These are phyloP conservation scores for Davidsoniella australis DNA, from an alignment of 2,329 filamentous ascomycete genomes.

Conservation along the genomic window DNA sequence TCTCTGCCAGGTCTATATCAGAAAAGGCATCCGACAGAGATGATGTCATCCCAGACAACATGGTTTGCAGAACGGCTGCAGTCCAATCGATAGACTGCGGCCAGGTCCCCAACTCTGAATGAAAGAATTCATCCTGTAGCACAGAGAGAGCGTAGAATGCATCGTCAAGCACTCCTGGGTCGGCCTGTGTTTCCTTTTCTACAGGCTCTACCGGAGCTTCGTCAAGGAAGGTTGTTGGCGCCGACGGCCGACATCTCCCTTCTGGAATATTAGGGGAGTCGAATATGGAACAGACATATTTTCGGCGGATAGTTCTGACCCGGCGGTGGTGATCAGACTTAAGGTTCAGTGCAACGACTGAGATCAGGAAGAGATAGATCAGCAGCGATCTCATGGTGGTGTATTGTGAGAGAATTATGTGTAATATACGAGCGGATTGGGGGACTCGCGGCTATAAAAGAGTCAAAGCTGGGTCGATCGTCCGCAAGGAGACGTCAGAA, in stretches of 20 bases:
- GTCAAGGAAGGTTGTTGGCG: slow-evolving; percentile 12
- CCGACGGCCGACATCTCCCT: slow-evolving; percentile 6
- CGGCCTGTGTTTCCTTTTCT: slow-evolving; percentile 7
- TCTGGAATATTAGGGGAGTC: slow-evolving; percentile 8
- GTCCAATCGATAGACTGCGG: slow-evolving; percentile 87
- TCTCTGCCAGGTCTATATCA: slow-evolving; percentile 21
- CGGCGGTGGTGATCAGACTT: neutral
- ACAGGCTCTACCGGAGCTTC: slow-evolving; percentile 1
- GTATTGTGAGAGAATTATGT: too few relatives aligned
- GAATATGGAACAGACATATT: slow-evolving; percentile 13
- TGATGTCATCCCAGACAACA: slow-evolving; percentile 54
- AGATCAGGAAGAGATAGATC: slow-evolving; percentile 9
- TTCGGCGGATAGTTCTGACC: slow-evolving; percentile 6
- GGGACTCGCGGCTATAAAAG: too few relatives aligned
- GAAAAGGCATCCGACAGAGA: slow-evolving; percentile 48
- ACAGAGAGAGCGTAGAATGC: slow-evolving; percentile 50
- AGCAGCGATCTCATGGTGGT: slow-evolving; percentile 6
- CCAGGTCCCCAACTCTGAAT: slow-evolving; percentile 64
- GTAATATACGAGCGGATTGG: too few relatives aligned
- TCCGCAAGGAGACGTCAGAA: too few relatives aligned
- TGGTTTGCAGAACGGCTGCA: slow-evolving; percentile 64
- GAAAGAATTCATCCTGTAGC: slow-evolving; percentile 66
- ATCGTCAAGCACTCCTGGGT: slow-evolving; percentile 24
- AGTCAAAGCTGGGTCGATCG: too few relatives aligned
- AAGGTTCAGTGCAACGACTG: slow-evolving; percentile 8